These are phyloP conservation scores for Yamadazyma triangularis DNA, from an alignment of 1,139 yeast species.

Conservation along the genomic window DNA sequence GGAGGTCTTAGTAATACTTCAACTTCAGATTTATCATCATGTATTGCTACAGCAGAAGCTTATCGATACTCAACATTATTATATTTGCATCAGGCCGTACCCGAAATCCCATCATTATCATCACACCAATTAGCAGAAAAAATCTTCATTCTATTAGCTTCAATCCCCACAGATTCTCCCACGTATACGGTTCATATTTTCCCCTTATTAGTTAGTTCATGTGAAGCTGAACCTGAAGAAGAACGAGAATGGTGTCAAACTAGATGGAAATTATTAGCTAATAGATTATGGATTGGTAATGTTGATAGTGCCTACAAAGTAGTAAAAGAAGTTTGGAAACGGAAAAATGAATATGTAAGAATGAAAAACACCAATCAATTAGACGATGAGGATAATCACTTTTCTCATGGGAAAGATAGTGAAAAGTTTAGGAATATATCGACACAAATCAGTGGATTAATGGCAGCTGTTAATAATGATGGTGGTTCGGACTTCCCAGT, in stretches of 20 bases:
- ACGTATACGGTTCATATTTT: slow-evolving; percentile 57
- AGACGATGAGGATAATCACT: slow-evolving; percentile 10
- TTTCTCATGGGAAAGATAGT: slow-evolving; percentile 15
- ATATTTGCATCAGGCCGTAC: slow-evolving; percentile 65
- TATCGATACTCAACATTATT: slow-evolving; percentile 55
- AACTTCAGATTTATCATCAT: slow-evolving; percentile 44
- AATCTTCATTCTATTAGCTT: slow-evolving; percentile 54
- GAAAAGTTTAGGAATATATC: slow-evolving; percentile 27
- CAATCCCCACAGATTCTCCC: slow-evolving; percentile 58
- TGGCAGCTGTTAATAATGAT: slow-evolving; percentile 35
- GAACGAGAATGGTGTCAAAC: slow-evolving; percentile 59
- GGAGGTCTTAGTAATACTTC: slow-evolving; percentile 24
- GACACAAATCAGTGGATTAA: slow-evolving; percentile 38
- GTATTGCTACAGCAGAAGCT: slow-evolving; percentile 67
- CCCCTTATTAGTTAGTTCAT: slow-evolving; percentile 59
- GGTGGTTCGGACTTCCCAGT: slow-evolving; percentile 14
- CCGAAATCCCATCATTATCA: slow-evolving; percentile 55
- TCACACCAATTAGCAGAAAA: slow-evolving; percentile 58
- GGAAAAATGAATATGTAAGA: slow-evolving; percentile 43
- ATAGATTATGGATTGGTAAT: slow-evolving; percentile 60
- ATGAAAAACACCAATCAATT: slow-evolving; percentile 15
- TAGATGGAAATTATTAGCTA: slow-evolving; percentile 54
- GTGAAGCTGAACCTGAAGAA: slow-evolving; percentile 56
- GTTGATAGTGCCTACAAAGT: slow-evolving; percentile 63
- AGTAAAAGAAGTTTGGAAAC: slow-evolving; percentile 65